Evolutionary conservation across 352 stramenopile species (phyloP).

Genomic region (Phytophthora syringae): DNA sequence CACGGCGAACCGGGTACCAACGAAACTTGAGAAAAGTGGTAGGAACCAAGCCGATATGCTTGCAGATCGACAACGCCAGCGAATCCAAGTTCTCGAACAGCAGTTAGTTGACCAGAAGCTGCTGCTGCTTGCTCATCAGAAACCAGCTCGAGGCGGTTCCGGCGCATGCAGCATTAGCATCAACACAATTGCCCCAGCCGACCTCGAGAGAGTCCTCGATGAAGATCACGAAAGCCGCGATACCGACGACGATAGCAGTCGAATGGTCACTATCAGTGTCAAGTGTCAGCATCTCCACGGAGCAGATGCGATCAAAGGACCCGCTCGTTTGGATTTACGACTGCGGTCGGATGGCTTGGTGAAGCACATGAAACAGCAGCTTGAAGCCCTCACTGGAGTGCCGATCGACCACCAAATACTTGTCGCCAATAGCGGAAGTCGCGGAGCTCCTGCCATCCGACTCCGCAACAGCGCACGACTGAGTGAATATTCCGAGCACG

Average conservation of each 20-base stretch:
- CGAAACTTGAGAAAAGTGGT: constrained; percentile 6
- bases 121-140: constrained; percentile 38
- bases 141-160: background rate
- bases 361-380: constrained; percentile 36
- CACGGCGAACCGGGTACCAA: background rate
- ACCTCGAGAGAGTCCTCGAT: constrained; percentile 11
- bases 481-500: constrained; percentile 30
- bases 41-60: constrained; percentile 32
- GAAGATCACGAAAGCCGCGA: constrained; percentile 4
- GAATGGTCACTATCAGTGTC: constrained; percentile 28
- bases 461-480: constrained; percentile 29
- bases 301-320: constrained; percentile 3
- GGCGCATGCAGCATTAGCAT: background rate
- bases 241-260: constrained; percentile 1
- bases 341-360: constrained; percentile 29
- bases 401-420: constrained; percentile 42
- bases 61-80: constrained; percentile 52
- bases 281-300: constrained; percentile 26
- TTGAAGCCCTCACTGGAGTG: constrained; percentile 26
- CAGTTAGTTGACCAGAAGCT: constrained; percentile 71
- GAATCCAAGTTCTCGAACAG: constrained; percentile 66
- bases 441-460: constrained; percentile 23
- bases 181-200: constrained; percentile 20
- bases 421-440: constrained; percentile 19
- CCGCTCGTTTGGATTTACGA: constrained; percentile 27